Percentiles rank a stretch among this genome's conserved stretches.
Evolutionary conservation across 2,329 filamentous ascomycete genomes (phyloP).

Genomic region (Ilyonectria destructans): DNA sequence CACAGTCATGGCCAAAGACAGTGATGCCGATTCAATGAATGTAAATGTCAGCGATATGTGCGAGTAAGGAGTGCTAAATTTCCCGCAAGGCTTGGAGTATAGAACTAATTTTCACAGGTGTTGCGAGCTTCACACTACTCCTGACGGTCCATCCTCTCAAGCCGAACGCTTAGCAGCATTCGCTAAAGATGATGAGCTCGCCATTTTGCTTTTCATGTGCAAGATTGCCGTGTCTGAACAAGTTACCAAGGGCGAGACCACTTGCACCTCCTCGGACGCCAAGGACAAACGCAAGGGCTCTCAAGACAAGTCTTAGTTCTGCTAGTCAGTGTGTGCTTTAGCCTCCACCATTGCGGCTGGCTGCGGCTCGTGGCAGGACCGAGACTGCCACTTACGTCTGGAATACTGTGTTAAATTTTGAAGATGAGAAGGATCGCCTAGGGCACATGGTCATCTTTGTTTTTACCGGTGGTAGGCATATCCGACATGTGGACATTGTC

Average conservation of each 20-base stretch:
- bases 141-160: not conserved
- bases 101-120: not conserved
- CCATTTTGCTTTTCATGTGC: not conserved
- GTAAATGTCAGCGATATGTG: constrained; percentile 11
- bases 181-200: not conserved
- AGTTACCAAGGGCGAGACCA: not conserved
- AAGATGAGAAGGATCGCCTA: too few relatives aligned
- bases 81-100: not conserved
- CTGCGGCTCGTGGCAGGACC: too few relatives aligned
- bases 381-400: too few relatives aligned
- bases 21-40: not conserved
- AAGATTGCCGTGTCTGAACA: not conserved
- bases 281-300: not conserved
- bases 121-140: not conserved
- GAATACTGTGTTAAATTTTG: too few relatives aligned
- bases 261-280: not conserved
- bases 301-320: not conserved
- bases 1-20: too few relatives aligned
- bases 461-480: not conserved
- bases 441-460: too few relatives aligned
- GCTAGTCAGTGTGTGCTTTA: not conserved
- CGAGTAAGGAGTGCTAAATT: not conserved
- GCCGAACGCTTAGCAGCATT: not conserved
- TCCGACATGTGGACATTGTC: not conserved
- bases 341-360: not conserved